phyloP scores from a whole-genome alignment of 768 basidiomycete species.

The Leccinum subgranulosum region DNA sequence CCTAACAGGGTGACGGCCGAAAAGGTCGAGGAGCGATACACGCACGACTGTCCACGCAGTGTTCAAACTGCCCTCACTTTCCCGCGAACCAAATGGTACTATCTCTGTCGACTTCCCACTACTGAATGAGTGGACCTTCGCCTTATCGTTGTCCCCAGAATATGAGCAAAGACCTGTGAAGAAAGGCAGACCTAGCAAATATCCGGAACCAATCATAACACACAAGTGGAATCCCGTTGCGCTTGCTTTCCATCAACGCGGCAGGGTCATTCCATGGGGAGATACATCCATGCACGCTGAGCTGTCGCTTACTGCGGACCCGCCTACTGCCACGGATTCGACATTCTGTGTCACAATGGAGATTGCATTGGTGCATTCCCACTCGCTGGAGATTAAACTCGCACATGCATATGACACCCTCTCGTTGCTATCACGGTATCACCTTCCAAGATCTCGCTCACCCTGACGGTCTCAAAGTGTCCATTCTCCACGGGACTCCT shows the following conservation, averaged over 20 bases:
- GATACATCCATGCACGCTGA: conserved; percentile 11
- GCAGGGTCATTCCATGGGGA: conserved; percentile 8
- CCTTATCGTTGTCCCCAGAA: conserved; percentile 10
- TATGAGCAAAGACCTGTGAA: background rate
- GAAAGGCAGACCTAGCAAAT: background rate
- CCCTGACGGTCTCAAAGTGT: conserved; percentile 13
- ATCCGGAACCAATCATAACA: background rate
- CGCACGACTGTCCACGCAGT: conserved; percentile 6
- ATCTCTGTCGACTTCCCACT: conserved; percentile 12
- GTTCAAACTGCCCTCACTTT: background rate
- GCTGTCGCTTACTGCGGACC: conserved; percentile 1
- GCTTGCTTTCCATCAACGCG: conserved; percentile 12
- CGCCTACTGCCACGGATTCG: background rate
- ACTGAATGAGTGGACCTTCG: conserved; percentile 14
- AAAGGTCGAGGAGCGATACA: conserved; percentile 16
- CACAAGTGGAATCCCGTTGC: conserved; percentile 3
- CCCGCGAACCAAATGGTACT: background rate
- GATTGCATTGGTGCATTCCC: conserved; percentile 1
- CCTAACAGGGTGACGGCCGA: background rate
- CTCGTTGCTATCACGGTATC: background rate
- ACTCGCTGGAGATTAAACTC: background rate
- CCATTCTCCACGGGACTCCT: conserved; percentile 18
- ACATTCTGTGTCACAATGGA: background rate
- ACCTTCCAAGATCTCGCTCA: conserved; percentile 7
- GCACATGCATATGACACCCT: background rate